phyloP scores from a whole-genome alignment of 2,329 filamentous ascomycete species.

The Colletotrichum chlorophyti region DNA sequence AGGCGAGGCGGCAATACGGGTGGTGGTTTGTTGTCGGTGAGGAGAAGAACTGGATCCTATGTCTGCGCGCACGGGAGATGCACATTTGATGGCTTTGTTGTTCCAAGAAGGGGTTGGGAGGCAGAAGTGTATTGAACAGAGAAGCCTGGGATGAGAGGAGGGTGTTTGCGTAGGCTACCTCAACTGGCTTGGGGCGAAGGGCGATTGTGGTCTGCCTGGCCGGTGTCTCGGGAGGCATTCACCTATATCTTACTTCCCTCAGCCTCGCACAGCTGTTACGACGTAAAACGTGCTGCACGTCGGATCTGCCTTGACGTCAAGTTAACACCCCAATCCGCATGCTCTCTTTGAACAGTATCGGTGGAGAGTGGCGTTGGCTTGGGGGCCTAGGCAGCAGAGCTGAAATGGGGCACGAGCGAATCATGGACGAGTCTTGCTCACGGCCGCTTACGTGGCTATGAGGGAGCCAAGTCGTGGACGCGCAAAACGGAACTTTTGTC shows the following conservation, averaged over 20 bases:
- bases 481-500: no score
- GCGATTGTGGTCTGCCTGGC: no score
- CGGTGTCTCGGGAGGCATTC: no score
- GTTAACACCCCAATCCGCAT: no score
- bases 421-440: slow-evolving; percentile 15
- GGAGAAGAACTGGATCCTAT: slow-evolving; percentile 2
- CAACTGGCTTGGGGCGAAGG: no score
- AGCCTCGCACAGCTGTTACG: no score
- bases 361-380: background rate
- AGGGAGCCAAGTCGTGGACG: slow-evolving; percentile 11
- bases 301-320: no score
- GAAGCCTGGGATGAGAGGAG: background rate
- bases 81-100: slow-evolving; percentile 29
- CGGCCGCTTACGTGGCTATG: slow-evolving; percentile 24
- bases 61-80: slow-evolving; percentile 23
- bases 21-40: slow-evolving; percentile 6
- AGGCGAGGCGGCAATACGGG: slow-evolving; percentile 18
- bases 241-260: no score
- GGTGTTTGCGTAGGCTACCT: background rate
- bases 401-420: background rate
- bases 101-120: background rate
- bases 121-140: background rate
- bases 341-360: background rate
- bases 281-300: no score
- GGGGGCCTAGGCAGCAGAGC: slow-evolving; percentile 25